phyloP scores from a whole-genome alignment of 352 stramenopile genomes.

The Phytophthora hybrid region DNA sequence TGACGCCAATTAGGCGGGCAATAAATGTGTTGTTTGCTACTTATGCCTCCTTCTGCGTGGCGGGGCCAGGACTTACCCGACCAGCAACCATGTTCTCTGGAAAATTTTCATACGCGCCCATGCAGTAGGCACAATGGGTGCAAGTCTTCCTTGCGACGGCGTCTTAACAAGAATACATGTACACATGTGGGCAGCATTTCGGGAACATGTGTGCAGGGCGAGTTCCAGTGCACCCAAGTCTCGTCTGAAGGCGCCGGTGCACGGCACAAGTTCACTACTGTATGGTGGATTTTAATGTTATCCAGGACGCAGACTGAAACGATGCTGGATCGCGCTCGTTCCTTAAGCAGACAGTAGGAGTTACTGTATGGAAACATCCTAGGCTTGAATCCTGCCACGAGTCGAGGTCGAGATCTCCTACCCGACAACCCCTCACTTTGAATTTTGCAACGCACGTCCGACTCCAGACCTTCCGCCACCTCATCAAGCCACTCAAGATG shows the following conservation, averaged over 20 bases:
- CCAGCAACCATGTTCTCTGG: too few relatives aligned
- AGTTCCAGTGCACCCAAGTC: background rate
- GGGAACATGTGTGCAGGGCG: background rate
- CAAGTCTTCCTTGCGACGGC: background rate
- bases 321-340: background rate
- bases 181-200: background rate
- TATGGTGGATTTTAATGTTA: background rate
- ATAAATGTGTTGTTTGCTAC: conserved; percentile 10
- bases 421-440: conserved; percentile 2
- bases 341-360: too few relatives aligned
- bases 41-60: background rate
- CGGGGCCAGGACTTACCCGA: too few relatives aligned
- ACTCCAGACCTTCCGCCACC: background rate
- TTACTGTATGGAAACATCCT: too few relatives aligned
- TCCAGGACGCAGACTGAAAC: background rate
- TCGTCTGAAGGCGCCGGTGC: background rate
- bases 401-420: background rate
- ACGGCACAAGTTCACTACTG: background rate
- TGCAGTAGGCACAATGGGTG: background rate
- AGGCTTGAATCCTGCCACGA: too few relatives aligned
- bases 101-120: too few relatives aligned
- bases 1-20: conserved; percentile 31
- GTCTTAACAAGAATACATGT: background rate
- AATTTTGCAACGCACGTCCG: background rate
- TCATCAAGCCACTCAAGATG: conserved; percentile 1